Evolutionary conservation across 768 basidiomycete species (phyloP), one percentile per base, ranked within the genome.

Genomic region (Kwoniella newhampshirensis): DNA sequence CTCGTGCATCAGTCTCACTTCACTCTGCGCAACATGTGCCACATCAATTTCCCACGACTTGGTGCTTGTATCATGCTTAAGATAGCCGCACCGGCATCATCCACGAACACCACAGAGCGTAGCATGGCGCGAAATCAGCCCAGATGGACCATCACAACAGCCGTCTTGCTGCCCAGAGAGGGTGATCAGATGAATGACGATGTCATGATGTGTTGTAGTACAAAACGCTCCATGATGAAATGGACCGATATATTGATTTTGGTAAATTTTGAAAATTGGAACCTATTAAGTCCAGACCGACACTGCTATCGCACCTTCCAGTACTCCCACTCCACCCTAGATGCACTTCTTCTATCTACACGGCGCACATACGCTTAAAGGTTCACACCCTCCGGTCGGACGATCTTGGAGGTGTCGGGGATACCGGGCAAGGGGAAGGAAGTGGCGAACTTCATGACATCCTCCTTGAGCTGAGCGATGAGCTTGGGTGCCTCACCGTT

Each of bases 391-490:
- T 61, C 71, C 36, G 73, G 73, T 50, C 62, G 41, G 51, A 64
- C 32, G 39, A 59, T 51, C 27, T 53, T 50, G 32, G 52, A 43
- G 52, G 74, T 75, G 64, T 84, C 83, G 39, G 76, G 77, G 1
- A 90, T 86, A 77, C 96, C 96, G 47, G 96, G 96, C 13, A 99
- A 80, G 1, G 96, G 96, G 89, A 88, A 99, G 78, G 82, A 81
- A 68, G 80, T 82, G 15, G 93, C 91, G 70, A 97, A 99, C 51
- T 73, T 70, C 63, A 77, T 65, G 42, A 99, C 96, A 69, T 98
- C 93, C 45, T 83, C 80, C 50, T 85, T 81, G 57, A 99, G 83
- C 64, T 86, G 81, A 70, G 79, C 81, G 32, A 96, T 89, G 78
- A 84, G 79, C 70, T 82, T 78, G 55, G 81, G 81, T 20, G 91